These are phyloP conservation scores for Phytophthora vignae DNA, from an alignment of 352 stramenopile genomes.

Conservation along the genomic window DNA sequence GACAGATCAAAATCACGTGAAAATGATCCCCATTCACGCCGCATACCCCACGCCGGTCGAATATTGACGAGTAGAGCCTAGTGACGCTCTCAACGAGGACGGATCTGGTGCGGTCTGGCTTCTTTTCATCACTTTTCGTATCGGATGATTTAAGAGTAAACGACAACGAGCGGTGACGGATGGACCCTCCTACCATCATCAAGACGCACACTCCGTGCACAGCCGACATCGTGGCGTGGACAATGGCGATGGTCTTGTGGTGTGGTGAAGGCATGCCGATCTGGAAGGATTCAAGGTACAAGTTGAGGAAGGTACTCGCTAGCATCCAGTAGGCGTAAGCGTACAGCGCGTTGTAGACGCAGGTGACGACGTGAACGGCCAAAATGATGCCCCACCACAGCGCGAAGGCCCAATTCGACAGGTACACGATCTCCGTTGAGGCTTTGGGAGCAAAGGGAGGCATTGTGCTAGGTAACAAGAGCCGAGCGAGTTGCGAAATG, in stretches of 20 bases:
- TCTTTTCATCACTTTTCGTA: background rate
- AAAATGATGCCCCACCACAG: slow-evolving; percentile 5
- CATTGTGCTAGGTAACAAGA: background rate
- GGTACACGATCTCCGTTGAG: background rate
- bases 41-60: too few relatives aligned
- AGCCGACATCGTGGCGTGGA: slow-evolving; percentile 20
- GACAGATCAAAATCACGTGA: too few relatives aligned
- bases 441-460: background rate
- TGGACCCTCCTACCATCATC: background rate
- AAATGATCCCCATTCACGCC: too few relatives aligned
- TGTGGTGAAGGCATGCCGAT: slow-evolving; percentile 22
- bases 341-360: background rate
- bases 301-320: background rate
- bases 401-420: slow-evolving; percentile 7
- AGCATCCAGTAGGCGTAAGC: slow-evolving; percentile 10
- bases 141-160: slow-evolving; percentile 16
- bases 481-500: too few relatives aligned
- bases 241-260: slow-evolving; percentile 12
- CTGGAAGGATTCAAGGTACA: slow-evolving; percentile 13
- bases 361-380: background rate
- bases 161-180: background rate
- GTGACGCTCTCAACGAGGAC: slow-evolving; percentile 15
- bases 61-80: slow-evolving; percentile 5
- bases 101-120: slow-evolving; percentile 10
- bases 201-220: slow-evolving; percentile 8